Percentiles rank a stretch among this genome's conserved stretches.
Evolutionary conservation across 768 basidiomycete genomes (phyloP).

Genomic region (Heimioporus sp.): DNA sequence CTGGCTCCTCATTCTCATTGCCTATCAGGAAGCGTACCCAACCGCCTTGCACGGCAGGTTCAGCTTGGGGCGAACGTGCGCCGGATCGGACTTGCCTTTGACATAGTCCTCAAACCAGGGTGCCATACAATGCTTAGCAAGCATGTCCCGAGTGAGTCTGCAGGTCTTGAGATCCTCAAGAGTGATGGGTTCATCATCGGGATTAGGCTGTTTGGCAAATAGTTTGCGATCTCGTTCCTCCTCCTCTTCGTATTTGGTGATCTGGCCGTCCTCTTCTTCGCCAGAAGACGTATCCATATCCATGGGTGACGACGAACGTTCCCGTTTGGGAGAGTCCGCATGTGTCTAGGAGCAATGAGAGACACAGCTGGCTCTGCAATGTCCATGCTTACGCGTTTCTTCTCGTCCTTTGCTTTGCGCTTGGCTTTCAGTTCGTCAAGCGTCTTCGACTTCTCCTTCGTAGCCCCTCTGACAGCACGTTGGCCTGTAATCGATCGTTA

Average conservation of each 20-base stretch:
- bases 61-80: neutral
- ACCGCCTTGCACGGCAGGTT: conserved; percentile 47
- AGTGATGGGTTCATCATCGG: conserved; percentile 47
- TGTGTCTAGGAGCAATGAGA: conserved; percentile 37
- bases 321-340: conserved; percentile 58
- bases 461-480: conserved; percentile 68
- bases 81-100: conserved; percentile 49
- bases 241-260: conserved; percentile 69
- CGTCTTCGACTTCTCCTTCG: conserved; percentile 76
- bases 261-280: conserved; percentile 78
- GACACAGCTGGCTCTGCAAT: neutral
- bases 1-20: conserved; percentile 48
- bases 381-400: conserved; percentile 61
- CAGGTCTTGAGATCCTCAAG: conserved; percentile 60
- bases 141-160: conserved; percentile 61
- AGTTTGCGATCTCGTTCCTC: conserved; percentile 61
- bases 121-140: conserved; percentile 68
- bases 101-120: conserved; percentile 88
- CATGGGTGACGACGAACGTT: conserved; percentile 77
- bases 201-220: conserved; percentile 40
- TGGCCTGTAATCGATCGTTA: conserved; percentile 49
- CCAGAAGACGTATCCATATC: conserved; percentile 82
- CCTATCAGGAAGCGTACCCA: conserved; percentile 89
- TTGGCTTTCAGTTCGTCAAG: conserved; percentile 84
- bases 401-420: conserved; percentile 87